Base-by-base conservation (phyloP, 75 land plant genomes). In the Pinus taeda region DNA sequence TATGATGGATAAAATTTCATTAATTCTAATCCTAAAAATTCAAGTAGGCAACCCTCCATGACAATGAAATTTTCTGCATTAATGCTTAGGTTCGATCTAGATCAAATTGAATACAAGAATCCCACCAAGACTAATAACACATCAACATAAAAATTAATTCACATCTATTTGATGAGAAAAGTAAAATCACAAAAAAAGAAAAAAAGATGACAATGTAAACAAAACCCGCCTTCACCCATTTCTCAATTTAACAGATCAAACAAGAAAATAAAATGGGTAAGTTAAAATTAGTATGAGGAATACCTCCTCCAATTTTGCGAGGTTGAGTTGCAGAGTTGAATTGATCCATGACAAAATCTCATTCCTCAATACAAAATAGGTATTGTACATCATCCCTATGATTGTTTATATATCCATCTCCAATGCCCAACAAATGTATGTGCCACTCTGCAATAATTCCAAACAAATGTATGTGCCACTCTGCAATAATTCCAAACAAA, bases 281-380 rank as follows among this genome's bases (percentile, higher is more conserved):
- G 11, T 20, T 36, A 74, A 58, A 61, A 20, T 3, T 24, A 2
- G 4, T 21, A 37, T 33, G 6, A 24, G 45, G 45, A 71, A 64
- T 60, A 92, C 97, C 92, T 95, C 94, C 21, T n/a, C n/a, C n/a
- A 92, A 76, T 15, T 77, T 78, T 59, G 86, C 60, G 76, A 92
- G 88, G 76, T 85, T 83, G 66, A 92, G 94, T 13, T 87, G 92
- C 39, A 92, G 88, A 26, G 81, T 83, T 45, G 85, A 78, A 59
- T 89, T 92, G 70, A 92, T 85, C 94, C 94, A 92, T 0, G 82
- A n/a, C 4, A 92, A 76, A 13, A 92, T 82, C 78, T 92, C 94
- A 64, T 78, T 82, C 63, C 94, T 74, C 14, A 90, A 92, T 6
- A 92, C 92, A 69, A 92, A 92, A 69, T 92, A 89, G 3, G 92